These are phyloP conservation scores for Trametes sp. DNA, from an alignment of 1,284 basidiomycete genomes.

Conservation along the genomic window DNA sequence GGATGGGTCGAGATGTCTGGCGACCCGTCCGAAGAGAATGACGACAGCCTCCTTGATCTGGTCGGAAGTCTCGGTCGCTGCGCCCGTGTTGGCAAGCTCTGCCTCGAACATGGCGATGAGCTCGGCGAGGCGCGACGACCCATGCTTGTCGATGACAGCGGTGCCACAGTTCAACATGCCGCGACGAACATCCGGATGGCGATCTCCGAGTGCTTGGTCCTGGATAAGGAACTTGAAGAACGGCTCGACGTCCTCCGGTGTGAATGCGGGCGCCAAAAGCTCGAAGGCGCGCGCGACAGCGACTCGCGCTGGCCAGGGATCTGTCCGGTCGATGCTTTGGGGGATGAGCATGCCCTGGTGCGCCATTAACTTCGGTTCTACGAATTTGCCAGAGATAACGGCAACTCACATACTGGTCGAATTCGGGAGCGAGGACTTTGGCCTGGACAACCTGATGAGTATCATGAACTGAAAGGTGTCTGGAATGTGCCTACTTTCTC, in stretches of 20 bases:
- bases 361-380: background rate
- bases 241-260: slow-evolving; percentile 70
- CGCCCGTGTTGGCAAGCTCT: slow-evolving; percentile 71
- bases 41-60: slow-evolving; percentile 95
- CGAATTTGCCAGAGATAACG: background rate
- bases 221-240: slow-evolving; percentile 92
- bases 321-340: slow-evolving; percentile 87
- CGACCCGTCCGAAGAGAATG: slow-evolving; percentile 93
- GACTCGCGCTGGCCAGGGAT: slow-evolving; percentile 89
- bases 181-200: slow-evolving; percentile 81
- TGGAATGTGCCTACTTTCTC: slow-evolving; percentile 65
- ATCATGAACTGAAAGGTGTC: background rate
- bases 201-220: slow-evolving; percentile 90
- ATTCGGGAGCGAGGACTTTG: slow-evolving; percentile 88
- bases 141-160: slow-evolving; percentile 86
- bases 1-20: slow-evolving; percentile 83
- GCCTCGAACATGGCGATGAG: slow-evolving; percentile 90
- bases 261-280: slow-evolving; percentile 74
- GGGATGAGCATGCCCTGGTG: slow-evolving; percentile 92
- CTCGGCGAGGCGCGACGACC: slow-evolving; percentile 73
- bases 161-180: slow-evolving; percentile 91
- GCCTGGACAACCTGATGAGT: slow-evolving; percentile 51
- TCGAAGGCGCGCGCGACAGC: slow-evolving; percentile 82
- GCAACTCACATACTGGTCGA: slow-evolving; percentile 81
- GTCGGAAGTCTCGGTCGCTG: slow-evolving; percentile 80